phyloP scores from a whole-genome alignment of 805 yeast species.

The Nakazawaea holstii region DNA sequence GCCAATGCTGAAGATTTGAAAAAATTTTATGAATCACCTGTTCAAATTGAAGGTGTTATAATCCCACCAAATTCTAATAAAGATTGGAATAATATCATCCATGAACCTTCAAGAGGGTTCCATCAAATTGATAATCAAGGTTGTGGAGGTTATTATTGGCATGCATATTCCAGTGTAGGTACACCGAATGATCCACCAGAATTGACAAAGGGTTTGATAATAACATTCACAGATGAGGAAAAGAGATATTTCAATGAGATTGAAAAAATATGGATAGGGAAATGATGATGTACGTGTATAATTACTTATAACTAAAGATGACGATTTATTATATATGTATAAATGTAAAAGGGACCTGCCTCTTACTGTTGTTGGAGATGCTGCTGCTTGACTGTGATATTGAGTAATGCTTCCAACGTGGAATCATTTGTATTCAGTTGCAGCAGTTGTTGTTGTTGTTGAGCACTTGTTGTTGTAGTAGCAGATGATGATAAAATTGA shows the following conservation, averaged over 20 bases:
- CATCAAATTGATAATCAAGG: conserved; percentile 10
- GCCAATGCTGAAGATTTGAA: conserved; percentile 23
- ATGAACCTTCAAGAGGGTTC: conserved; percentile 17
- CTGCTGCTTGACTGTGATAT: conserved; percentile 11
- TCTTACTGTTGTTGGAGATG: neutral
- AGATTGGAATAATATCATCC: conserved; percentile 51
- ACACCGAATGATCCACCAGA: conserved; percentile 33
- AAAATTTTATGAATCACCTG: conserved; percentile 31
- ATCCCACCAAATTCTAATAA: conserved; percentile 55
- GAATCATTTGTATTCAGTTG: conserved; percentile 7
- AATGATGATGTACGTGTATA: no score
- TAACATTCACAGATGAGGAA: conserved; percentile 26
- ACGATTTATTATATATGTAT: no score
- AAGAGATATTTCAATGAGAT: conserved; percentile 32
- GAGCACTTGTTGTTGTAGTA: neutral
- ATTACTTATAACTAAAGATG: no score
- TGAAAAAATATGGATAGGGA: conserved; percentile 49
- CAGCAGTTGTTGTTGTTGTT: conserved; percentile 4
- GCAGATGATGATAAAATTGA: neutral
- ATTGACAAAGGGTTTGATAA: conserved; percentile 39
- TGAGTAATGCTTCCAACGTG: conserved; percentile 10
- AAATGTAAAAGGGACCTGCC: neutral
- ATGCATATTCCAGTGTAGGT: conserved; percentile 55
- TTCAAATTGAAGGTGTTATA: conserved; percentile 29
- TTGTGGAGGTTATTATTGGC: conserved; percentile 54